These are phyloP conservation scores for Geotrichum fermentans DNA, from an alignment of 1,139 yeast genomes.

Conservation along the genomic window DNA sequence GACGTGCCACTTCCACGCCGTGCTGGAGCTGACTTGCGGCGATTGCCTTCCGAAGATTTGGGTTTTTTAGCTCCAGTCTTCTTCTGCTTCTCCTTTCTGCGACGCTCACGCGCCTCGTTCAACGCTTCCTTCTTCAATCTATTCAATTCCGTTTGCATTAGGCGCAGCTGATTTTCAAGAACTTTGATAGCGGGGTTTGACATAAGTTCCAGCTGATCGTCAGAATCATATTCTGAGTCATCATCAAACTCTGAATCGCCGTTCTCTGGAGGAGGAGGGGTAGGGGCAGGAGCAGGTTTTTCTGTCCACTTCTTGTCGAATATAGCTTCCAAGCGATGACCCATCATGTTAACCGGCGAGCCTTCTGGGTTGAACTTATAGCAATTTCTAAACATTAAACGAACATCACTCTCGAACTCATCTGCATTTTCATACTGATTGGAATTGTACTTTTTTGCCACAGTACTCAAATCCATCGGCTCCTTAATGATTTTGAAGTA, in stretches of 20 bases:
- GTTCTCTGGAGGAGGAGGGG: slow-evolving; percentile 45
- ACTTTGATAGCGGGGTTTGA: slow-evolving; percentile 87
- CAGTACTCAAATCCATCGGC: slow-evolving; percentile 94
- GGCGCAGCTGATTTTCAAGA: slow-evolving; percentile 75
- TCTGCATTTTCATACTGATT: slow-evolving; percentile 87
- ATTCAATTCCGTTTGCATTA: slow-evolving; percentile 82
- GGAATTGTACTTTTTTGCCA: slow-evolving; percentile 71
- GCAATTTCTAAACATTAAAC: slow-evolving; percentile 82
- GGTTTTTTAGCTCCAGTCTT: slow-evolving; percentile 26
- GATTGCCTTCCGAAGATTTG: slow-evolving; percentile 11
- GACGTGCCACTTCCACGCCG: slow-evolving; percentile 18
- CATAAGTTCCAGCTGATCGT: slow-evolving; percentile 56
- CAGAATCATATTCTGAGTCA: slow-evolving; percentile 58
- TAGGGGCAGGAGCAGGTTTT: slow-evolving; percentile 71
- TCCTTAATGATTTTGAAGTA: slow-evolving; percentile 77
- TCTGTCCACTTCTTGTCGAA: slow-evolving; percentile 89
- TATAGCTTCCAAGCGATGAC: slow-evolving; percentile 78
- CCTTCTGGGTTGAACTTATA: slow-evolving; percentile 93
- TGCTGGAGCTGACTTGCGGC: slow-evolving; percentile 25
- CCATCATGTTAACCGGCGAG: slow-evolving; percentile 92
- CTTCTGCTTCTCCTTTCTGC: slow-evolving; percentile 35
- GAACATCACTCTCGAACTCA: slow-evolving; percentile 77
- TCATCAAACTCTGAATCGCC: slow-evolving; percentile 42
- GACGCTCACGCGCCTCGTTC: slow-evolving; percentile 44
- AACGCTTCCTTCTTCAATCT: slow-evolving; percentile 69